Evolutionary conservation across 139 green algal genomes (phyloP), one percentile per base, ranked within the genome.

Genomic region (Chlamydomonas incerta): DNA sequence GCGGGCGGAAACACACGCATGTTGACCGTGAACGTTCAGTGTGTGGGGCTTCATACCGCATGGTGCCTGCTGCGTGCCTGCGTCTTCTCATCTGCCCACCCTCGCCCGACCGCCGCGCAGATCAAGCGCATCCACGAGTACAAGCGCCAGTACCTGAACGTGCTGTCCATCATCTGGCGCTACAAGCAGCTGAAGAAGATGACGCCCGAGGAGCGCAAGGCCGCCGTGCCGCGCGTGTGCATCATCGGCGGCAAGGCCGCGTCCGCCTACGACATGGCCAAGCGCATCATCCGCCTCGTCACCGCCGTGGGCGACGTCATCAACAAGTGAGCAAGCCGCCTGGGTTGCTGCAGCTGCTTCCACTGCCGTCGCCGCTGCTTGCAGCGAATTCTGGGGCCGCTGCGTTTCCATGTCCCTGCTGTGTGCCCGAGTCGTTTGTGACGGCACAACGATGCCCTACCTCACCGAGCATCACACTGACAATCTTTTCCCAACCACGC

Each of bases 41-140:
- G n/a, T n/a, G n/a, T n/a, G n/a, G n/a, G n/a, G n/a, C n/a, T n/a
- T n/a, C n/a, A n/a, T n/a, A n/a, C n/a, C n/a, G n/a, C n/a, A n/a
- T 50, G 41, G 8, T 8, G 41, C 41, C 41, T 50, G 8, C 41
- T 8, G 5, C 41, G 41, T 79, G 20, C 37, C 3, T 8, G 34
- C 14, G 2, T 23, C 62, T 29, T 33, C 34, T 3, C 62, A 20
- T 68, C 23, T 18, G 29, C 65, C 29, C n/a, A 28, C 66, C 66
- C 15, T 15, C 35, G 33, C 20, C 41, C 46, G 5, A 37, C 23
- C 28, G 28, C 28, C 10, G 23, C n/a, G 9, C 95, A 99, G 93
- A 93, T 99, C 82, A 99, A 99, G 93, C 95, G 98, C 79, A 99
- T 99, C 82, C 97, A 99, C 92, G 97, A 99, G 94, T 99, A 99